Percentiles rank a stretch among this genome's conserved stretches.
Evolutionary conservation across 768 basidiomycete genomes (phyloP).

Genomic region (Exidia glandulosa): DNA sequence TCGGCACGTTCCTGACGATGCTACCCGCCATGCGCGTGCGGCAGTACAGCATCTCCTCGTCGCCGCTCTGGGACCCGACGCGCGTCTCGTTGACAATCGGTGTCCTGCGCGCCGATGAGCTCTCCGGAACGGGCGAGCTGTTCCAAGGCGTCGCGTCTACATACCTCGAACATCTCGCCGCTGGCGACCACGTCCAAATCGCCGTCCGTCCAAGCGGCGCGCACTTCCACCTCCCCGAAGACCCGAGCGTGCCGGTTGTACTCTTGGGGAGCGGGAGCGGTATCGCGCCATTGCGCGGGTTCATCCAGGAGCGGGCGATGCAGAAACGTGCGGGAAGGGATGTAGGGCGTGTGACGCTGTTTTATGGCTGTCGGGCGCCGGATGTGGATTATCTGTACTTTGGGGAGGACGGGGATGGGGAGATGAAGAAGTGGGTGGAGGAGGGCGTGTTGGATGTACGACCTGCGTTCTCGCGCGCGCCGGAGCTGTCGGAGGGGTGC

Average conservation of each 20-base stretch:
- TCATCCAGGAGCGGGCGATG: slow-evolving; percentile 38
- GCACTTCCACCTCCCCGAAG: slow-evolving; percentile 34
- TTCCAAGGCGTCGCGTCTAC: slow-evolving; percentile 39
- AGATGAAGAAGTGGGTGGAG: slow-evolving; percentile 32
- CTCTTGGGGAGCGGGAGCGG: slow-evolving; percentile 39
- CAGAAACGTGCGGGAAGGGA: slow-evolving; percentile 33
- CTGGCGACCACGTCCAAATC: slow-evolving; percentile 33
- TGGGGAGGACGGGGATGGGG: too few species aligned
- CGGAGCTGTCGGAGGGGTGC: slow-evolving; percentile 21
- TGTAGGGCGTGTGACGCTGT: slow-evolving; percentile 30
- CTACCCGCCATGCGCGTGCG: slow-evolving; percentile 37
- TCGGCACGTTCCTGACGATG: slow-evolving; percentile 28
- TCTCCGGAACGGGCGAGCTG: slow-evolving; percentile 20
- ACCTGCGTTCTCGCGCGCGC: slow-evolving; percentile 29
- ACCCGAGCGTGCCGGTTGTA: slow-evolving; percentile 28
- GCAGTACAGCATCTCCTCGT: slow-evolving; percentile 42
- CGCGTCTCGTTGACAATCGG: slow-evolving; percentile 34
- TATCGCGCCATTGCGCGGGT: slow-evolving; percentile 38
- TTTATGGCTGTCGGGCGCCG: slow-evolving; percentile 37
- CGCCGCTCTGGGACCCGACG: slow-evolving; percentile 32
- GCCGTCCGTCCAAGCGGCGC: slow-evolving; percentile 27
- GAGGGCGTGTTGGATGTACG: slow-evolving; percentile 33
- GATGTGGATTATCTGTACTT: slow-evolving; percentile 33
- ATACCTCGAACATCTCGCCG: slow-evolving; percentile 28
- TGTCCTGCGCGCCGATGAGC: slow-evolving; percentile 28